Conservation (phyloP, 1,284 basidiomycete species). For the Trichosporon asahii region DNA sequence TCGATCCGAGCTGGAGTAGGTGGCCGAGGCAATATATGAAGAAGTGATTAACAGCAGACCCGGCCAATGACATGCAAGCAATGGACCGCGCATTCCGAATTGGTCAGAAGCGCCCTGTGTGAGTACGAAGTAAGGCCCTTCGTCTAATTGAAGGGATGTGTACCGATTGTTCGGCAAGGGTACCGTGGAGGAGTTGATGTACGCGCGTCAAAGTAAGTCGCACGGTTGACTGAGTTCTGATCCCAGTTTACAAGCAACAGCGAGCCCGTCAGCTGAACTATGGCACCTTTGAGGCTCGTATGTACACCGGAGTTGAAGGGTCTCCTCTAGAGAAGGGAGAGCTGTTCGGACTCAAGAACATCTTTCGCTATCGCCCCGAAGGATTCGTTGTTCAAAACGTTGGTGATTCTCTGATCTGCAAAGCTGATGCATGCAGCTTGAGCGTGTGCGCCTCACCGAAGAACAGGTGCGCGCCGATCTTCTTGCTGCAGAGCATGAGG, state of each 20-base stretch:
- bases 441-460: slow-evolving; percentile 35
- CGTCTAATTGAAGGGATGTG: slow-evolving; percentile 45
- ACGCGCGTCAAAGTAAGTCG: slow-evolving; percentile 51
- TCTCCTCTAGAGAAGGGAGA: slow-evolving; percentile 40
- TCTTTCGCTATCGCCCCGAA: slow-evolving; percentile 45
- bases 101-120: slow-evolving; percentile 57
- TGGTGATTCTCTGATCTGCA: background rate
- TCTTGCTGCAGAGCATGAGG: slow-evolving; percentile 31
- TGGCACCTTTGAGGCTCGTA: slow-evolving; percentile 46
- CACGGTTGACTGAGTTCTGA: background rate
- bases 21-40: no score
- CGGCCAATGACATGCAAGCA: slow-evolving; percentile 52
- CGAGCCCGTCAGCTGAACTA: slow-evolving; percentile 45
- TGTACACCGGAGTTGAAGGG: slow-evolving; percentile 43
- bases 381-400: slow-evolving; percentile 43
- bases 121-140: slow-evolving; percentile 14
- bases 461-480: slow-evolving; percentile 36
- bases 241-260: slow-evolving; percentile 46
- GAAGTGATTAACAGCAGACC: no score
- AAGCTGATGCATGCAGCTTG: slow-evolving; percentile 28
- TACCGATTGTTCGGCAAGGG: slow-evolving; percentile 56
- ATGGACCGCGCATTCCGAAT: slow-evolving; percentile 57
- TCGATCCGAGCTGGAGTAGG: slow-evolving; percentile 52
- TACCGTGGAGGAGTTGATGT: slow-evolving; percentile 55
- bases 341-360: slow-evolving; percentile 49